Base-by-base conservation (phyloP, 2,329 filamentous ascomycete species). In the Verticillium klebahnii region DNA sequence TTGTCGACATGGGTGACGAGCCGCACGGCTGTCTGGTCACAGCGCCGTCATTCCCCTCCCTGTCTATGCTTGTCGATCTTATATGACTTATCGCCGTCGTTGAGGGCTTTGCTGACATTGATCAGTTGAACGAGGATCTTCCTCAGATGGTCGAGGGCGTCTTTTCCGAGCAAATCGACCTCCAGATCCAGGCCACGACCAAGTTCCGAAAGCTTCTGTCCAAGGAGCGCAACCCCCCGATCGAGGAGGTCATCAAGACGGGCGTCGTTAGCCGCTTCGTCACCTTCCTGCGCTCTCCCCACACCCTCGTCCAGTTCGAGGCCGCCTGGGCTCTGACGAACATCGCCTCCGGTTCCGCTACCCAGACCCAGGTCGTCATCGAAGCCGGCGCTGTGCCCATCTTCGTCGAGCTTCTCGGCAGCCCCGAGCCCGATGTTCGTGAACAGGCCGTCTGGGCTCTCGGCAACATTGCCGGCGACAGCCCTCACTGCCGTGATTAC, bases 261-360 rank as follows among this genome's bases (percentile, higher is more conserved):
- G 95, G 95, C 73, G 95, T 99, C 67, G 95, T 99, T 68, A 90
- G 88, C 82, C 91, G 95, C 74, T 99, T 99, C 73, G 95, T 99
- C 78, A 93, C 97, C 78, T 99, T 99, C 80, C 89, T 99, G 64
- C 91, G 92, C 75, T 99, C 95, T 61, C 95, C 95, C 67, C 95
- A 99, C 79, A 98, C 95, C 37, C 86, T 99, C 57, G 95, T 99
- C 61, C 95, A 99, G 79, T 99, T 99, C 75, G 95, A 99, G 84
- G 95, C 95, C 72, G 95, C 95, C 54, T 99, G 95, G 95, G 95
- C 95, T 66, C 83, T 99, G 74, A 99, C 95, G 82, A 99, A 99
- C 83, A 99, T 99, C 78, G 95, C 95, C 65, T 98, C 94, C 58
- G 95, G 95, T 65, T 98, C 94, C 63, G 95, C 95, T 64, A 90